Evolutionary conservation across 139 green algal species (phyloP).

Genomic region (Yamagishiella unicocca): DNA sequence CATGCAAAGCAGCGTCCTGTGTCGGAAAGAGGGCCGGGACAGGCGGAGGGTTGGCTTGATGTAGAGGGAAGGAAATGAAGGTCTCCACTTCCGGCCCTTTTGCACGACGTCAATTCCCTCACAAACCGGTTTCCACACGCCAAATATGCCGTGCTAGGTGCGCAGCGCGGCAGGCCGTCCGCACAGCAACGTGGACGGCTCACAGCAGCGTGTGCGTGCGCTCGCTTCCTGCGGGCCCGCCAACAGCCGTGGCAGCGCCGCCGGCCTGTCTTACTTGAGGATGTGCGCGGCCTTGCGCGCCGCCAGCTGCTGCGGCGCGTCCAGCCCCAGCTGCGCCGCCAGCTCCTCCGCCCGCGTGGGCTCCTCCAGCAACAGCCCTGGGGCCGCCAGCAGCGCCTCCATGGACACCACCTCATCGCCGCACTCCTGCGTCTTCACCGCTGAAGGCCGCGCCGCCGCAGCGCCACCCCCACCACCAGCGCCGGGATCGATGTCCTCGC

Average conservation of each 20-base stretch:
- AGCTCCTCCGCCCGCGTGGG: constrained; percentile 32
- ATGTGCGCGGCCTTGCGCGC: constrained; percentile 47
- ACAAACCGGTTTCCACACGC: too few relatives aligned
- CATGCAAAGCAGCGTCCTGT: constrained; percentile 38
- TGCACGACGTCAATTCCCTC: too few relatives aligned
- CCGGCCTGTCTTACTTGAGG: neutral
- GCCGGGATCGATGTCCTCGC: neutral
- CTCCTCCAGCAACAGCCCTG: constrained; percentile 40
- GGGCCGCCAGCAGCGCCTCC: neutral
- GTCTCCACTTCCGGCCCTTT: too few relatives aligned
- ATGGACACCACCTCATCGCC: neutral
- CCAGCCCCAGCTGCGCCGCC: constrained; percentile 39
- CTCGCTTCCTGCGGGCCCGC: too few relatives aligned
- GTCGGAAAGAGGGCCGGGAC: too few relatives aligned
- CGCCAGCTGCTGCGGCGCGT: constrained; percentile 41
- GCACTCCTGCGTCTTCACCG: too few relatives aligned
- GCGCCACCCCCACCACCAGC: neutral
- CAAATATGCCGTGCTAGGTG: too few relatives aligned
- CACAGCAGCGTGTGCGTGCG: too few relatives aligned
- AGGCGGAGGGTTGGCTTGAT: too few relatives aligned
- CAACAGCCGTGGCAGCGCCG: neutral
- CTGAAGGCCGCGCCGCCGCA: neutral
- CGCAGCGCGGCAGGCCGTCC: too few relatives aligned
- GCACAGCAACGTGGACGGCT: too few relatives aligned
- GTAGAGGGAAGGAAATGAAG: too few relatives aligned